A percentile compares a stretch with the other conserved stretches of the same genome.
phyloP scores from a whole-genome alignment of 441 rosid species.

The Oxalis stricta region DNA sequence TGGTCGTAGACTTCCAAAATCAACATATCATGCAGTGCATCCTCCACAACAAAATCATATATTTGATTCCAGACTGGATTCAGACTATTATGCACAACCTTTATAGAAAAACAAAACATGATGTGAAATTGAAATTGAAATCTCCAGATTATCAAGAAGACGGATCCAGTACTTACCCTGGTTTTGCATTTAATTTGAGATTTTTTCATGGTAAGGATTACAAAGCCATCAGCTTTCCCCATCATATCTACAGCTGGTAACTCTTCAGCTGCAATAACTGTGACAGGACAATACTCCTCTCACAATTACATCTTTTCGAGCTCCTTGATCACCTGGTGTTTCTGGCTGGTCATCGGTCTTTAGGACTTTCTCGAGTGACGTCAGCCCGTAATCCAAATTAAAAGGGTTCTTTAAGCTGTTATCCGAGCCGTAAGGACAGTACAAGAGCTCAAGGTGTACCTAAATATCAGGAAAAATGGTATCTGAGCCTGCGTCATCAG shows the following conservation, averaged over 20 bases:
- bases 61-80: constrained; percentile 83
- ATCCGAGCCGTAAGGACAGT: constrained; percentile 54
- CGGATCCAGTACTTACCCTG: constrained; percentile 38
- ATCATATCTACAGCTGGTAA: constrained; percentile 63
- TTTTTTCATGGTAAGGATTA: constrained; percentile 69
- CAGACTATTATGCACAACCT: constrained; percentile 51
- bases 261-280: constrained; percentile 69
- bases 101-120: constrained; percentile 5
- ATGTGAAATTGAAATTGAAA: not conserved
- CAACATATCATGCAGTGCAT: constrained; percentile 65
- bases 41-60: constrained; percentile 69
- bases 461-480: constrained; percentile 13
- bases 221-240: constrained; percentile 88
- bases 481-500: too few relatives aligned
- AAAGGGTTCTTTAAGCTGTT: constrained; percentile 45
- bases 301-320: constrained; percentile 60
- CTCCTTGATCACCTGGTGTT: constrained; percentile 26
- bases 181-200: constrained; percentile 51
- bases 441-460: constrained; percentile 87
- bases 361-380: constrained; percentile 61
- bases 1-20: constrained; percentile 62
- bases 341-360: constrained; percentile 21
- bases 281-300: constrained; percentile 85
- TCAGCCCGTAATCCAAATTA: constrained; percentile 37
- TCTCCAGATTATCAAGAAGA: too few relatives aligned